Evolutionary conservation across 139 green algal species (phyloP).

Genomic region (Chlorella sorokiniana): DNA sequence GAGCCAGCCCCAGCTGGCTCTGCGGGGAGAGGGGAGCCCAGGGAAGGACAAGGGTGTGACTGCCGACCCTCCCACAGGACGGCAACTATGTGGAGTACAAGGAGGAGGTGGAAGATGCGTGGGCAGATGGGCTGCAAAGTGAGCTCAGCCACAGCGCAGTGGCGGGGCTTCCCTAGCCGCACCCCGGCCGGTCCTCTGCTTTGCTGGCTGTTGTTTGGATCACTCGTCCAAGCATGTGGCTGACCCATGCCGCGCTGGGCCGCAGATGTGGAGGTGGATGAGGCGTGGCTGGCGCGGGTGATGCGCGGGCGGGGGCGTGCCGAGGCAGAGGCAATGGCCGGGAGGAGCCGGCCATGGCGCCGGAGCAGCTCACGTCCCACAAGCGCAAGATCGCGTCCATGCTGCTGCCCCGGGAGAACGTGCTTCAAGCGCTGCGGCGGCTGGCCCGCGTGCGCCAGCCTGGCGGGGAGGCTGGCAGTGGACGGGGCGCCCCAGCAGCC

Average conservation of each 20-base stretch:
- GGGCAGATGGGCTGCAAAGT: conserved; percentile 64
- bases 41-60: not conserved
- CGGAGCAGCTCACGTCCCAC: conserved; percentile 37
- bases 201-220: too few species aligned
- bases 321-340: conserved; percentile 5
- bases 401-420: conserved; percentile 61
- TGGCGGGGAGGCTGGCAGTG: not conserved
- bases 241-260: not conserved
- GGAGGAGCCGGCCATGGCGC: conserved; percentile 32
- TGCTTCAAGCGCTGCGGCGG: conserved; percentile 62
- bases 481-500: not conserved
- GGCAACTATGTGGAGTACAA: conserved; percentile 79
- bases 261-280: conserved; percentile 31
- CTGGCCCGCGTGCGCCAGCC: conserved; percentile 44
- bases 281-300: conserved; percentile 26
- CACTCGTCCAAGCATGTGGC: not conserved
- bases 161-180: too few species aligned
- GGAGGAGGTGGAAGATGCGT: conserved; percentile 67
- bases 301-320: not conserved
- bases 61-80: conserved; percentile 11
- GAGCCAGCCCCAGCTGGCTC: too few species aligned
- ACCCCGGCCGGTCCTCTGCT: too few species aligned
- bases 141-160: not conserved
- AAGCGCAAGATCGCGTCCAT: conserved; percentile 52
- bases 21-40: not conserved